Evolutionary conservation across 345 rosid genomes (phyloP), one percentile per base, ranked within the genome.

Genomic region (Iberis pinnata): DNA sequence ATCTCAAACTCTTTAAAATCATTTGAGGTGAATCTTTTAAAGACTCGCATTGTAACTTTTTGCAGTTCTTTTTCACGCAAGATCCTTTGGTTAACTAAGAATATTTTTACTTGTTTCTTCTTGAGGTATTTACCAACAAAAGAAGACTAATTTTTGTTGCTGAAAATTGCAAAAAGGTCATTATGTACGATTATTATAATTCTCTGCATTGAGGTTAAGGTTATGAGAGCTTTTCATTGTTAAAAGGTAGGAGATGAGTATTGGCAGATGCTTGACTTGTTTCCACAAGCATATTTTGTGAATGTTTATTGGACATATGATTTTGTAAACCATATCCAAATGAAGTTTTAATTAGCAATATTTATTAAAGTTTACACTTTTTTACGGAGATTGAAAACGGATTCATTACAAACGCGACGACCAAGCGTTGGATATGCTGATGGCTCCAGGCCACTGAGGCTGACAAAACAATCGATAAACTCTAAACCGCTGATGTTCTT

Each of bases 51-150:
- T n/a, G n/a, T n/a, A n/a, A n/a, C n/a, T 45, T 49, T n/a, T 37
- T 67, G 78, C 92, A 85, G 95, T 89, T 74, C 68, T 77, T 85
- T 54, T 79, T 81, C 75, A 73, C 75, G 70, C 80, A 77, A 70
- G 82, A 80, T 64, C 97, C 93, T 22, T 66, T 64, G 36, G 81
- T 71, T 41, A 69, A 56, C 36, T 77, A 33, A 68, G 50, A 18
- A 52, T 43, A 50, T 51, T 46, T 58, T 27, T 7, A 20, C 18
- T 22, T n/a, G n/a, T n/a, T n/a, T n/a, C 40, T 42, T 65, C 53
- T 40, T 59, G 45, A 1, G 37, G 27, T 60, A 53, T 18, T 53
- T 60, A 40, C 50, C 51, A 39, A 46, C 36, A 39, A 39, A 44
- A 44, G 32, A 37, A 43, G 4, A 22, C 25, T 2, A 22, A 22